A percentile compares a stretch with the other conserved stretches of the same genome.
Evolutionary conservation across 805 yeast species (phyloP).

Genomic region (Starmerella ratchasimensis): DNA sequence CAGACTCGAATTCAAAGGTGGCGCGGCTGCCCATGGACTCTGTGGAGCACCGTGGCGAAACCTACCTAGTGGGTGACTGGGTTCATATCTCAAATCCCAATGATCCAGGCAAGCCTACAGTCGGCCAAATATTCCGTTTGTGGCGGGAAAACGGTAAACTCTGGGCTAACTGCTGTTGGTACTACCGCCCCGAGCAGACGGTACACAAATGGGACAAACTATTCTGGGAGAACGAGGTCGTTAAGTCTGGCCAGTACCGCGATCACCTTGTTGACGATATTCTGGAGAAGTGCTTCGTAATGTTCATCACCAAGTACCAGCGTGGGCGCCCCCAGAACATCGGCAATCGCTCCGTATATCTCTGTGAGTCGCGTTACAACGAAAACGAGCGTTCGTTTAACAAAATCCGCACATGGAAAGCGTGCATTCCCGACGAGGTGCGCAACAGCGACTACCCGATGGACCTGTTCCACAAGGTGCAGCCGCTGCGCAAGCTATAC

Average conservation of each 20-base stretch:
- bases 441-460: constrained; percentile 43
- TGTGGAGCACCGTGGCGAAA: constrained; percentile 54
- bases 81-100: constrained; percentile 75
- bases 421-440: constrained; percentile 93
- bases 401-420: constrained; percentile 95
- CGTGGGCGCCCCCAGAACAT: constrained; percentile 80
- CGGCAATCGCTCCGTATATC: constrained; percentile 58
- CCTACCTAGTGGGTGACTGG: constrained; percentile 89
- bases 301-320: constrained; percentile 85
- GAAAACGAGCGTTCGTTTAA: constrained; percentile 83
- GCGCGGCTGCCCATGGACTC: constrained; percentile 69
- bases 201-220: constrained; percentile 83
- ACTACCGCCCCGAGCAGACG: constrained; percentile 93
- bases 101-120: constrained; percentile 78
- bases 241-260: constrained; percentile 91
- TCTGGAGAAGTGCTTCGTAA: constrained; percentile 85
- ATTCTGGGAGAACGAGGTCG: constrained; percentile 87
- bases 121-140: constrained; percentile 83
- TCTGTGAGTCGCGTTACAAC: constrained; percentile 90
- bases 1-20: constrained; percentile 43
- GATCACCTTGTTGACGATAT: constrained; percentile 84
- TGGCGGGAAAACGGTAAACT: constrained; percentile 76
- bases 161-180: constrained; percentile 95
- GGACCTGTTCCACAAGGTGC: constrained; percentile 57
- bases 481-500: constrained; percentile 58